These are phyloP conservation scores for Liriodendron chinense DNA, from an alignment of 164 flowering plant genomes.

Conservation along the genomic window DNA sequence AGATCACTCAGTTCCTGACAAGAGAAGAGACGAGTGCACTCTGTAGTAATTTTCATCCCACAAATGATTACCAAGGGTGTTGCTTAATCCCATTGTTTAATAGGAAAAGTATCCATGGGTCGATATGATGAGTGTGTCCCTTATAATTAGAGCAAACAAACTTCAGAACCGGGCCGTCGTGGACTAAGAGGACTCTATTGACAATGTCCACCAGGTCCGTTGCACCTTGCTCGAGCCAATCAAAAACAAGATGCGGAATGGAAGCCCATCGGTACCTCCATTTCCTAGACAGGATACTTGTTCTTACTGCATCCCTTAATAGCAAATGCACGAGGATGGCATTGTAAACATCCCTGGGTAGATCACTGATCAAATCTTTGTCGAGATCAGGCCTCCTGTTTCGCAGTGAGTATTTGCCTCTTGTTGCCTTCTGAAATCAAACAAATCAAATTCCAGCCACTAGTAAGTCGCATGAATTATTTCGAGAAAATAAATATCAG, in stretches of 20 bases:
- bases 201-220: not conserved
- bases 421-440: no score
- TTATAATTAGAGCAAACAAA: not conserved
- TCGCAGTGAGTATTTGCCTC: no score
- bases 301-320: constrained; percentile 9
- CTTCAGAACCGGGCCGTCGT: not conserved
- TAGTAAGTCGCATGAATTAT: no score
- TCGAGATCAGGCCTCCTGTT: no score
- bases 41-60: not conserved
- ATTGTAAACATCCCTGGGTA: not conserved
- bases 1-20: no score
- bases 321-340: constrained; percentile 4
- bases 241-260: not conserved
- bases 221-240: no score
- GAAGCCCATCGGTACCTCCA: not conserved
- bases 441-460: no score
- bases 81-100: not conserved
- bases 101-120: not conserved
- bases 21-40: no score
- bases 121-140: not conserved
- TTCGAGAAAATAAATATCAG: no score
- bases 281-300: not conserved
- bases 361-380: no score
- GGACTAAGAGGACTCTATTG: no score
- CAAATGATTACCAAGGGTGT: not conserved